Conservation (phyloP, 768 basidiomycete species). For the Psilocybe subaeruginosa region DNA sequence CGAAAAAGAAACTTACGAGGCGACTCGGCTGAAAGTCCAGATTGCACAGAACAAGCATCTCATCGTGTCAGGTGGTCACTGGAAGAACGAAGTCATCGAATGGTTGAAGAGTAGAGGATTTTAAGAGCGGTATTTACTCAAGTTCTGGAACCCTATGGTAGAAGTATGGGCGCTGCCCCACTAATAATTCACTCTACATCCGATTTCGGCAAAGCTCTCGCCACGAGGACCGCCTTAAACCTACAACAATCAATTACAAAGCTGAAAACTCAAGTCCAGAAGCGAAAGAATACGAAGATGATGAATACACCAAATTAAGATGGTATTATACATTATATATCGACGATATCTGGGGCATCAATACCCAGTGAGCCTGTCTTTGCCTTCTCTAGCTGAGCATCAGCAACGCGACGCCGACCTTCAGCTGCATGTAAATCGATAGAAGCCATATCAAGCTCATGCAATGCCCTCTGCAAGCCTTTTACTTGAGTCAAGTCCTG, state of each 20-base stretch:
- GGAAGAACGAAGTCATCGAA: slow-evolving; percentile 60
- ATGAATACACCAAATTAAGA: not conserved
- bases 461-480: slow-evolving; percentile 50
- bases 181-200: not conserved
- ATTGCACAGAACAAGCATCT: slow-evolving; percentile 54
- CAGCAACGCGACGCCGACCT: slow-evolving; percentile 59
- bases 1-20: slow-evolving; percentile 44
- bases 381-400: slow-evolving; percentile 63
- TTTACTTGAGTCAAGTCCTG: slow-evolving; percentile 44
- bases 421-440: slow-evolving; percentile 65
- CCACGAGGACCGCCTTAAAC: not conserved
- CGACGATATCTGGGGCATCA: slow-evolving; percentile 33
- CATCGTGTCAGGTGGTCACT: slow-evolving; percentile 62
- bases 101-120: slow-evolving; percentile 74
- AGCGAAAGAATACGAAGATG: not conserved
- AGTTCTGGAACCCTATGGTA: not conserved
- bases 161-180: slow-evolving; percentile 1
- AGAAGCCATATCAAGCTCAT: slow-evolving; percentile 62
- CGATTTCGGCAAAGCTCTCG: not conserved
- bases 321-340: slow-evolving; percentile 2
- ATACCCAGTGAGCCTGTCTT: slow-evolving; percentile 64
- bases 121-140: slow-evolving; percentile 28
- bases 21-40: slow-evolving; percentile 50
- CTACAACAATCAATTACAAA: not conserved
- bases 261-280: not conserved